Conservation (phyloP, 2,329 filamentous ascomycete genomes). For the Ophidiomyces ophidiicola region DNA sequence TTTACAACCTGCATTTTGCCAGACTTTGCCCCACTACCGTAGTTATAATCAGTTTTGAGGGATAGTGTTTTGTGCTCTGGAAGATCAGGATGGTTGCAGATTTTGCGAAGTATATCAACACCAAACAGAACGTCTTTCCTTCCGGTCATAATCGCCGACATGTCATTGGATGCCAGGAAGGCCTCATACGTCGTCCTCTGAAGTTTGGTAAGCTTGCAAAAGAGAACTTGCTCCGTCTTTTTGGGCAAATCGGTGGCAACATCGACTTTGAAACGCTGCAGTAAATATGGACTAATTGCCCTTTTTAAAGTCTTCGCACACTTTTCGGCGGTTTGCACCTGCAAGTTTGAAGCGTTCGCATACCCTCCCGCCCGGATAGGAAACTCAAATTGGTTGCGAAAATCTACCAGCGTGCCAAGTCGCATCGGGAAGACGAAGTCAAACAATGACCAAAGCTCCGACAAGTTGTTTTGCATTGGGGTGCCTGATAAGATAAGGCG, state of each 20-base stretch:
- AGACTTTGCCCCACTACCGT: constrained; percentile 66
- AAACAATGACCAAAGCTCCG: constrained; percentile 92
- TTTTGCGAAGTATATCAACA: constrained; percentile 84
- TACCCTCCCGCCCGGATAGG: constrained; percentile 90
- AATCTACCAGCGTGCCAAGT: constrained; percentile 79
- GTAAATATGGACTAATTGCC: constrained; percentile 79
- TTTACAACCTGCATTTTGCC: constrained; percentile 96
- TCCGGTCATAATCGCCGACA: constrained; percentile 65
- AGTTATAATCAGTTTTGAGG: constrained; percentile 55
- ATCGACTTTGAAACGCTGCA: constrained; percentile 86
- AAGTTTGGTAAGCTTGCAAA: constrained; percentile 74
- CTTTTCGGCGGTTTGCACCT: constrained; percentile 87
- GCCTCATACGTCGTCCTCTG: constrained; percentile 70
- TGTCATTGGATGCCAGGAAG: constrained; percentile 72
- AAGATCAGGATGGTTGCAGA: constrained; percentile 94
- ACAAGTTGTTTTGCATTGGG: constrained; percentile 93
- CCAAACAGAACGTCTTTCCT: constrained; percentile 73
- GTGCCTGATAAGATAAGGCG: constrained; percentile 90
- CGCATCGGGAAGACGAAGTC: constrained; percentile 98
- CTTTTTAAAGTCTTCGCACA: constrained; percentile 91
- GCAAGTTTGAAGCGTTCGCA: constrained; percentile 83
- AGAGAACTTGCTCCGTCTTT: constrained; percentile 91
- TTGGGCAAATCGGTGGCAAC: constrained; percentile 87
- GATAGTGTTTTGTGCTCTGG: constrained; percentile 52
- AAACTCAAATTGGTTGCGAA: constrained; percentile 82